A percentile compares a stretch with the other conserved stretches of the same genome.
phyloP scores from a whole-genome alignment of 306 rosid genomes.

The Glycine tomentella region DNA sequence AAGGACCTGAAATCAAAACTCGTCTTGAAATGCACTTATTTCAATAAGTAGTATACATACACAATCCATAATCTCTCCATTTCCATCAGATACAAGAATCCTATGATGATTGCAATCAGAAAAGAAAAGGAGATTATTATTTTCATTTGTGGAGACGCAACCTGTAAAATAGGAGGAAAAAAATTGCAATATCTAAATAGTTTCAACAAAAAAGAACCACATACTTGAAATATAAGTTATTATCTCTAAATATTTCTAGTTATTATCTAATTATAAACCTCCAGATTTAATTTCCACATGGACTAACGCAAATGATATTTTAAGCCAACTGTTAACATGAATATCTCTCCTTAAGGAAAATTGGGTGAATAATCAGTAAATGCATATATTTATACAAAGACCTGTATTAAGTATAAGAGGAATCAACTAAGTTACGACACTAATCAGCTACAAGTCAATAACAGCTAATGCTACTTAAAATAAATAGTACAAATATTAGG shows the following conservation, averaged over 20 bases:
- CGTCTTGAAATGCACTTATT: conserved; percentile 34
- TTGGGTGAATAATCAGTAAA: conserved; percentile 6
- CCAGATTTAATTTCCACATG: conserved; percentile 12
- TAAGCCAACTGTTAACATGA: conserved; percentile 18
- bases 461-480: neutral
- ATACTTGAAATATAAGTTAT: neutral
- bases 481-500: neutral
- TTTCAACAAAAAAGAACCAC: conserved; percentile 12
- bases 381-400: neutral
- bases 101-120: conserved; percentile 95
- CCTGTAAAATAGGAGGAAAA: conserved; percentile 61
- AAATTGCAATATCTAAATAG: conserved; percentile 34
- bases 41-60: conserved; percentile 60
- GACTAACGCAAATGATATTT: conserved; percentile 22
- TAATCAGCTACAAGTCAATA: neutral
- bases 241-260: neutral
- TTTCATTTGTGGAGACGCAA: conserved; percentile 80
- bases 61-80: conserved; percentile 79
- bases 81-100: conserved; percentile 67
- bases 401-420: neutral
- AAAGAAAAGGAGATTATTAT: conserved; percentile 70
- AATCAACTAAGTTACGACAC: neutral
- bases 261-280: conserved; percentile 16
- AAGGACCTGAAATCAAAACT: conserved; percentile 39
- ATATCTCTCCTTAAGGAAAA: conserved; percentile 8